Base-by-base conservation (phyloP, 2,329 filamentous ascomycete genomes). In the Pseudocercospora fuligena region DNA sequence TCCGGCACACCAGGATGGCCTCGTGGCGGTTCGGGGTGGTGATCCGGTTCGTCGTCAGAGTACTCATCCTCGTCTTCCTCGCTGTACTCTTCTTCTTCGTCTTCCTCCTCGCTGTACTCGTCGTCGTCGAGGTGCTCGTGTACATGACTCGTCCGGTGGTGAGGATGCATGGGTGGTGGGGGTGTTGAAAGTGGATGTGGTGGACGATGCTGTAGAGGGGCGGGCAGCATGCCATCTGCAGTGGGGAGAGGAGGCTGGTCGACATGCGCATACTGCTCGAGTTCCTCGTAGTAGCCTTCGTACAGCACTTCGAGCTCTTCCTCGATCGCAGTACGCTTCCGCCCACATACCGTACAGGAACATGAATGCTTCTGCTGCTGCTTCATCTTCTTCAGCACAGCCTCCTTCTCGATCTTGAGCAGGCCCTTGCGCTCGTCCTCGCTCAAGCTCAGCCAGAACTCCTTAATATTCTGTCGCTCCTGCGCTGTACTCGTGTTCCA, bases 361-460 rank as follows among this genome's bases (percentile, higher is more conserved):
- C 95, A 99, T 2, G 94, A 98, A 79, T 98, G 94, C 81, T 98
- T 98, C 80, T 99, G 95, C 80, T 99, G 95, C 80, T 99, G 95
- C 85, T 99, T 99, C 95, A 99, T 99, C 84, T 99, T 99, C 77
- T 92, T 93, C 64, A 99, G 83, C 0, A 99, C 95, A 7, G 95
- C 94, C 80, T 99, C 94, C 82, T 99, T 99, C 81, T 99, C 95
- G 31, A 99, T 94, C 81, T 97, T 97, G 76, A 99, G 93, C 56
- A 99, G 84, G 16, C 92, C 95, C 78, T 97, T 95, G 73, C 95
- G 92, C 78, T 98, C 94, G 43, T 97, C 92, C 79, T 99, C 95
- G 72, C 92, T 93, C 51, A 99, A 82, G 16, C 93, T 93, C 61
- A 99, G 87, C 95, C 95, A 99, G 81, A 98, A 99, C 73, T 97